Percentiles rank a stretch among this genome's conserved stretches.
Evolutionary conservation across 352 stramenopile species (phyloP).

Genomic region (Pythium biforme): DNA sequence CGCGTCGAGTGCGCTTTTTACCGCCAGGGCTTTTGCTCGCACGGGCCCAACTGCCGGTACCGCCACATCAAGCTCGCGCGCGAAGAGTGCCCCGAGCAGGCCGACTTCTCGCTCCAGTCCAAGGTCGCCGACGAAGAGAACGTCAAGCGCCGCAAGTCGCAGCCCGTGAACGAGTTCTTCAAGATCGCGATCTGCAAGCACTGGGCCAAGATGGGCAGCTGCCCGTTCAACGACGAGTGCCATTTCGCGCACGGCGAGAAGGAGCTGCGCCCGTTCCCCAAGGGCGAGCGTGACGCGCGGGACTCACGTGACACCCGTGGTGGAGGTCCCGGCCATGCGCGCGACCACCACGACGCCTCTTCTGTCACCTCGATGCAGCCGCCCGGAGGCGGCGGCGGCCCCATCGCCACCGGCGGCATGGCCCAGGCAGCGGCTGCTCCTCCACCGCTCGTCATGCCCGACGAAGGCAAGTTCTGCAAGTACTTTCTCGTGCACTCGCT

Average conservation of each 20-base stretch:
- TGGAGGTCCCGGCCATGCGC: neutral
- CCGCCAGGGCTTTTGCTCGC: slow-evolving; percentile 97
- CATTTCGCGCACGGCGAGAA: slow-evolving; percentile 96
- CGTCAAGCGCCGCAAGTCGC: slow-evolving; percentile 80
- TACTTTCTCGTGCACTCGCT: slow-evolving; percentile 82
- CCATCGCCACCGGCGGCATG: too few species aligned
- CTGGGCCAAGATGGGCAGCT: slow-evolving; percentile 94
- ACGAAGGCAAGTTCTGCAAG: slow-evolving; percentile 74
- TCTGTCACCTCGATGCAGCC: neutral
- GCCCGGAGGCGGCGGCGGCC: neutral
- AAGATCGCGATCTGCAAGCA: slow-evolving; percentile 98
- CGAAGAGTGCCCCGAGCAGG: slow-evolving; percentile 91
- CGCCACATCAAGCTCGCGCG: slow-evolving; percentile 91
- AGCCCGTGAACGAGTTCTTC: slow-evolving; percentile 96
- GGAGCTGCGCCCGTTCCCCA: slow-evolving; percentile 89
- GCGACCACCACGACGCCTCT: neutral
- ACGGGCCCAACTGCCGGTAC: slow-evolving; percentile 96
- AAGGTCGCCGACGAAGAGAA: slow-evolving; percentile 91
- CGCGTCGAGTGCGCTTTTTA: slow-evolving; percentile 98
- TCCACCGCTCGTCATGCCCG: slow-evolving; percentile 42
- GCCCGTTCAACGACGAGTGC: slow-evolving; percentile 96
- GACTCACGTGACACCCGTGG: slow-evolving; percentile 5
- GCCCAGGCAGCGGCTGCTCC: slow-evolving; percentile 6
- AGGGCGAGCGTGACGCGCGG: slow-evolving; percentile 59
- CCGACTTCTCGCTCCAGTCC: slow-evolving; percentile 93